A percentile compares a stretch with the other conserved stretches of the same genome.
These are phyloP conservation scores for Casaregolazyma suthepensis DNA, from an alignment of 1,139 yeast species.

Conservation along the genomic window DNA sequence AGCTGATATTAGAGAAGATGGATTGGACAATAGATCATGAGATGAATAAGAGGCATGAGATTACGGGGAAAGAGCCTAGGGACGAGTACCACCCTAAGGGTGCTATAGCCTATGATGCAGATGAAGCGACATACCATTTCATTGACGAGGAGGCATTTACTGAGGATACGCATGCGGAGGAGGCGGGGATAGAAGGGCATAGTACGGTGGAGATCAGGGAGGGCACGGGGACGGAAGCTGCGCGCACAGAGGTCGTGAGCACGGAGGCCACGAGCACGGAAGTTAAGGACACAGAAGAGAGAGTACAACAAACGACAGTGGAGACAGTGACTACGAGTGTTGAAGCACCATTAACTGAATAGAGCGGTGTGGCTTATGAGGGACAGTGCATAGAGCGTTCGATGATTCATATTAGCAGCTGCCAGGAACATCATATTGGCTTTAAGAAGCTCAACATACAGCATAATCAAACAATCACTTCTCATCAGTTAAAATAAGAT, in stretches of 20 bases:
- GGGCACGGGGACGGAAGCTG: too few species aligned
- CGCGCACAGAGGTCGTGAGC: too few species aligned
- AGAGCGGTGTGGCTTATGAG: background rate
- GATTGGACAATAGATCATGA: conserved; percentile 67
- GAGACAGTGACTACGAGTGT: background rate
- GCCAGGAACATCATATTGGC: too few species aligned
- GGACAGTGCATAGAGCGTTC: background rate
- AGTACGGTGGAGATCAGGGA: background rate
- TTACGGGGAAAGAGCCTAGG: background rate
- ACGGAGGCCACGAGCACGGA: too few species aligned
- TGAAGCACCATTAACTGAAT: background rate
- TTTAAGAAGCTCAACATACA: too few species aligned
- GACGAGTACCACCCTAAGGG: conserved; percentile 20
- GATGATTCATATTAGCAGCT: background rate
- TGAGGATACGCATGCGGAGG: background rate
- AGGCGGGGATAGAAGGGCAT: background rate
- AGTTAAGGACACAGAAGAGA: background rate
- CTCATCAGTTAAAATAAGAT: too few species aligned
- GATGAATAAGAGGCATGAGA: conserved; percentile 28
- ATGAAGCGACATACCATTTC: conserved; percentile 22
- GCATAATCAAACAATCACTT: too few species aligned
- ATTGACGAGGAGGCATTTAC: background rate
- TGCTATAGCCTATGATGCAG: conserved; percentile 18
- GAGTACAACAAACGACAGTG: background rate
- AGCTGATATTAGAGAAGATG: conserved; percentile 52